Conservation (phyloP, 345 rosid species). For the Citrus sp. region DNA sequence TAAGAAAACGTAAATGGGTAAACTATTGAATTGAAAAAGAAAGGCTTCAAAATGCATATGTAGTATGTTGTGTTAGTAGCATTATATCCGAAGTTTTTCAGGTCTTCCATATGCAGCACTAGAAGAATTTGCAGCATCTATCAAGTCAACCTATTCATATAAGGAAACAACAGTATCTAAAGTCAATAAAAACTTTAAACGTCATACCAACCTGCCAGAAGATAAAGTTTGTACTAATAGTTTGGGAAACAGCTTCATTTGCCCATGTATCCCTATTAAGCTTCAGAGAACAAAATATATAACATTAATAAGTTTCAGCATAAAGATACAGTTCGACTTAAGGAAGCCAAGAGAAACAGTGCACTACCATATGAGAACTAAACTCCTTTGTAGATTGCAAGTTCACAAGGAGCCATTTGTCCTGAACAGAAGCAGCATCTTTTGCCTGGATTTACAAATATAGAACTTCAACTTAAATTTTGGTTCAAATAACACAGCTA, state of each 20-base stretch:
- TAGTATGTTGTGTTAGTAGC: too few relatives aligned
- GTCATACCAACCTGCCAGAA: constrained; percentile 85
- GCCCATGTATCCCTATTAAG: constrained; percentile 99
- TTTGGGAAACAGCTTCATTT: constrained; percentile 89
- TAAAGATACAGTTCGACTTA: neutral
- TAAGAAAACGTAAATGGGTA: neutral
- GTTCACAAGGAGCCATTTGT: constrained; percentile 95
- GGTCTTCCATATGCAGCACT: neutral
- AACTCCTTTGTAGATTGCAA: constrained; percentile 89
- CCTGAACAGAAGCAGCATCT: constrained; percentile 64
- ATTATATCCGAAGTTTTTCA: too few relatives aligned
- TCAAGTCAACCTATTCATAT: neutral
- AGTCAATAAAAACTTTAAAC: neutral
- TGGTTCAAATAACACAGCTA: constrained; percentile 3
- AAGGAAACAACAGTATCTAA: neutral
- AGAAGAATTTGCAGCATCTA: neutral
- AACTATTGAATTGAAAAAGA: neutral
- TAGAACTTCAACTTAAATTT: constrained; percentile 1
- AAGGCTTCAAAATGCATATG: neutral
- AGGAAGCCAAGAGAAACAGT: neutral
- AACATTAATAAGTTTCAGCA: neutral
- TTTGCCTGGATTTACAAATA: constrained; percentile 58
- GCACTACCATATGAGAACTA: constrained; percentile 85
- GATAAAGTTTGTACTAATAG: constrained; percentile 79
- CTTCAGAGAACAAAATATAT: constrained; percentile 43